Base-by-base conservation (phyloP, 495 filamentous ascomycete species). In the Trichocladium uniseriatum region DNA sequence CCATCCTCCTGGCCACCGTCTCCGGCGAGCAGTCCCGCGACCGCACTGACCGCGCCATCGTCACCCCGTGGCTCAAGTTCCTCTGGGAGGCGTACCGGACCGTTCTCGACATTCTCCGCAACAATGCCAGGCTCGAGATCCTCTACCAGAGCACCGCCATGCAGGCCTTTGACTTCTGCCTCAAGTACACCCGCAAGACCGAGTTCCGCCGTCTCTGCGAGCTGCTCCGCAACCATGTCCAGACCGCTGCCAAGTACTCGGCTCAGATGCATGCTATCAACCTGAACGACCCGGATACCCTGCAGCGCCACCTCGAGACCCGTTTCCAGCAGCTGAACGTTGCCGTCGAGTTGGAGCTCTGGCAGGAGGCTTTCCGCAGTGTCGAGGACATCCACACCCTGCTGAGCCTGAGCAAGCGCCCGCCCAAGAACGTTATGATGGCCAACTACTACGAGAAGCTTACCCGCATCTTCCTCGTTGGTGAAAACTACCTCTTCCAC, bases 371-470 rank as follows among this genome's bases (percentile, higher is more conserved):
- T 52, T 98, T 98, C 81, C 83, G 90, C 59, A 95, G 89, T 62
- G 89, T 98, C 44, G 92, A 98, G 69, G 92, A 98, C 69, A 98
- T 97, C 58, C 92, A 98, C 70, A 95, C 88, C n/a, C 81, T 98
- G 50, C 79, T 98, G 54, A 97, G 83, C 76, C 79, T 97, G 52
- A 97, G 92, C 87, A 98, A 98, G 79, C 86, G 91, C 43, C 90
- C 89, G 34, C 85, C 92, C n/a, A 96, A 96, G 83, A 95, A 96
- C 67, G 78, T 95, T 55, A 96, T 97, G 90, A 98, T 98, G 92
- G 92, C 94, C 67, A 98, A 97, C 72, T 98, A 98, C 80, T 98
- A 97, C 71, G 94, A 98, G 77, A 95, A 96, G 71, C 79, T 98
- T 43, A 95, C 92, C 32, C 82, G 89, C 40, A 98, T 98, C 64